Base-by-base conservation (phyloP, 345 rosid genomes). In the Salix suchowensis region DNA sequence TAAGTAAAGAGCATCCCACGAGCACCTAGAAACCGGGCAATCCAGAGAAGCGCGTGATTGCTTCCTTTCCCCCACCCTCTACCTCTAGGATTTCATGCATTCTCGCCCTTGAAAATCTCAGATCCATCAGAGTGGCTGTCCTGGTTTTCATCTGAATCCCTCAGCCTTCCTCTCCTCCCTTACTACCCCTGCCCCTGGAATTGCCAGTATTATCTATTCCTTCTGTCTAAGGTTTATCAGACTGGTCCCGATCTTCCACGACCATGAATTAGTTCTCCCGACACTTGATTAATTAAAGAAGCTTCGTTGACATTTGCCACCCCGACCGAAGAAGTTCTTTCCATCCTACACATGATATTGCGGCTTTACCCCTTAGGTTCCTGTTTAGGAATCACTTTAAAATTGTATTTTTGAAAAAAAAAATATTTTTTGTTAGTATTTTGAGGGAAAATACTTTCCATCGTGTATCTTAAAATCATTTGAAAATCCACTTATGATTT, bases 341-440 rank as follows among this genome's bases (percentile, higher is more conserved):
- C 99, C 99, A 80, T 96, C 99, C 85, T 91, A 91, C 21, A 93
- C 97, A 80, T 82, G 92, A 76, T 80, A 96, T 39, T 90, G 99
- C 15, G 99, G 99, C 32, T 75, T 79, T 85, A 88, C 81, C 88
- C 79, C 83, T 88, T 58, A 91, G 88, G 46, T 98, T 98, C 97
- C 97, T 92, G 34, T 68, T 92, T 96, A 26, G 89, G 34, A 32
- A 32, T 32, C 34, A 32, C 34, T 32, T 32, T 32, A 32, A 32
- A 32, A 32, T 32, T 32, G 5, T 32, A 3, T 32, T 32, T 32
- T 32, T 32, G 34, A 32, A 32, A 32, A 32, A 30, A n/a, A n/a
- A 32, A 32, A 32, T 0, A 3, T 32, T 32, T 32, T 32, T 32
- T 32, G 34, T 32, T 32, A 32, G 34, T 32, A 32, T 32, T 32